Percentiles rank a stretch among this genome's conserved stretches.
phyloP scores from a whole-genome alignment of 225 moss, liverwort and hornwort species.

The Ulota crispa region DNA sequence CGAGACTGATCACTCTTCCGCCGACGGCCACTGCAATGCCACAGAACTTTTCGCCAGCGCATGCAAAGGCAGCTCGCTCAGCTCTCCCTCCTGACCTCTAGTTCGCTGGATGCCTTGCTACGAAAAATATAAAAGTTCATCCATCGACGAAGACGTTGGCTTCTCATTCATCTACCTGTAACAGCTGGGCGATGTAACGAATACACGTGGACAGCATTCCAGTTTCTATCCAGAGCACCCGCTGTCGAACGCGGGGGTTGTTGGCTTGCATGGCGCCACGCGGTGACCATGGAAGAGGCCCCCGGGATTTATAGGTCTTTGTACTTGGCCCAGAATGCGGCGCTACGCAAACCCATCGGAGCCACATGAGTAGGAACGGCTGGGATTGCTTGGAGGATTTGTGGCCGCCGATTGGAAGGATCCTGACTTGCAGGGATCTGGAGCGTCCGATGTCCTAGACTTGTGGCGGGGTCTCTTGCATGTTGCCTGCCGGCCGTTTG shows the following conservation, averaged over 20 bases:
- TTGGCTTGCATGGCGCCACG: background rate
- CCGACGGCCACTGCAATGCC: background rate
- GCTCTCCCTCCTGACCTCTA: background rate
- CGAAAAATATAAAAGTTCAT: background rate
- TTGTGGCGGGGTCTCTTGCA: background rate
- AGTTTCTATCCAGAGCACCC: background rate
- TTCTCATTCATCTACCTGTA: background rate
- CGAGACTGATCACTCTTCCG: background rate
- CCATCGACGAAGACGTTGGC: accelerated
- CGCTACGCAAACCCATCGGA: background rate
- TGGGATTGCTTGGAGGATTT: accelerated
- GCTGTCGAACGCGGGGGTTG: background rate
- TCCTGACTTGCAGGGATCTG: background rate
- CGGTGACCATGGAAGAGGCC: background rate
- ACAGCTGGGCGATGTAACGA: background rate
- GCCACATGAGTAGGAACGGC: conserved; percentile 18
- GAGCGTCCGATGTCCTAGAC: background rate
- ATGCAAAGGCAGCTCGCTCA: background rate
- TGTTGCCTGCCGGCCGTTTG: background rate
- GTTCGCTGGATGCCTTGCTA: background rate
- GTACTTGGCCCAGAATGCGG: conserved; percentile 19
- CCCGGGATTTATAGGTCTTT: accelerated
- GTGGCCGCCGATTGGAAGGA: background rate
- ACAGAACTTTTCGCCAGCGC: background rate
- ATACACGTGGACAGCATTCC: accelerated